Evolutionary conservation across 371 early-diverging fungal species (phyloP).

Genomic region (Coemansia sp.): DNA sequence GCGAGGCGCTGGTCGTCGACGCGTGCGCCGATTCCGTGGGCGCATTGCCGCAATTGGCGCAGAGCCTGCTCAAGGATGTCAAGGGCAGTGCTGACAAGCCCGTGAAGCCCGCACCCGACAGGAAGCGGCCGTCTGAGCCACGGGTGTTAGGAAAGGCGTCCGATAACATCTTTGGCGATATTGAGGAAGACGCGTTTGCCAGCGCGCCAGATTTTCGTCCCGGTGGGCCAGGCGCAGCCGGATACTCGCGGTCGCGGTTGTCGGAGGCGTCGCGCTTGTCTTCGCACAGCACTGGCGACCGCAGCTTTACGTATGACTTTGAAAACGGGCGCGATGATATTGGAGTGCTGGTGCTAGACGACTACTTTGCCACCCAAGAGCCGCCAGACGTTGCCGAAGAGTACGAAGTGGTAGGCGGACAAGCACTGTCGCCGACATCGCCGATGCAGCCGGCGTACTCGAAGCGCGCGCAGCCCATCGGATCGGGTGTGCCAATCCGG

Average conservation of each 20-base stretch:
- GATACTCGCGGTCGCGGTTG: slow-evolving; percentile 5
- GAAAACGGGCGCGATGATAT: slow-evolving; percentile 46
- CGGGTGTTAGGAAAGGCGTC: slow-evolving; percentile 33
- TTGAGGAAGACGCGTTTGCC: slow-evolving; percentile 46
- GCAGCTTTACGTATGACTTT: slow-evolving; percentile 45
- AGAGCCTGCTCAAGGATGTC: slow-evolving; percentile 42
- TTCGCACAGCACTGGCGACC: slow-evolving; percentile 18
- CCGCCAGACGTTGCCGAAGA: slow-evolving; percentile 35
- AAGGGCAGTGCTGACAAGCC: not conserved
- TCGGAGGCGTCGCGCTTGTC: slow-evolving; percentile 12
- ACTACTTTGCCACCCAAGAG: slow-evolving; percentile 40
- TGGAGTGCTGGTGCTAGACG: slow-evolving; percentile 29
- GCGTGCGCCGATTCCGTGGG: slow-evolving; percentile 77
- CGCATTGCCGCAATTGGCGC: slow-evolving; percentile 60
- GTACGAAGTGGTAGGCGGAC: slow-evolving; percentile 46
- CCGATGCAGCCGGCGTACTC: slow-evolving; percentile 39
- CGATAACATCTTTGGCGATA: slow-evolving; percentile 43
- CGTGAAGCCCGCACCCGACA: not conserved
- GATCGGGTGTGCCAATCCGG: slow-evolving; percentile 8
- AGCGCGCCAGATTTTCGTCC: slow-evolving; percentile 1
- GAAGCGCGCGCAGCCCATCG: not conserved
- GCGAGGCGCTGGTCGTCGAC: slow-evolving; percentile 65
- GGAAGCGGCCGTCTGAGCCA: slow-evolving; percentile 15
- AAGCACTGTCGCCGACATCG: slow-evolving; percentile 37
- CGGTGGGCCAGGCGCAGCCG: not conserved